Evolutionary conservation across 176 grass and related monocot species (phyloP).

Genomic region (Oryza australiensis): DNA sequence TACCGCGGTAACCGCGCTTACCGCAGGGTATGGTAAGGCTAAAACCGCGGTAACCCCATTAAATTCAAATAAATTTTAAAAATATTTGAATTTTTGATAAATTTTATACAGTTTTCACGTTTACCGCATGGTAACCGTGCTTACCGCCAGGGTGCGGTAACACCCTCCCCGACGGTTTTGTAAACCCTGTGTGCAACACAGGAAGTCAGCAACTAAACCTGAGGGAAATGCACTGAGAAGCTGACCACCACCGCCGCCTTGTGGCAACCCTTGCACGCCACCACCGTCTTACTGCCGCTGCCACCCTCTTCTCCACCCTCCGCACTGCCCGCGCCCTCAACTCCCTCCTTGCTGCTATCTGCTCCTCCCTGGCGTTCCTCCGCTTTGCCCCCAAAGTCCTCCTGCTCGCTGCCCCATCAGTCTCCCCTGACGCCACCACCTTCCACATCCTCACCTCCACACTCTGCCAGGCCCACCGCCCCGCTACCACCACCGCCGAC

Average conservation of each 20-base stretch:
- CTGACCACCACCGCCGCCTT: background rate
- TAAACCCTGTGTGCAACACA: slow-evolving; percentile 74
- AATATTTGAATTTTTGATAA: too few relatives aligned
- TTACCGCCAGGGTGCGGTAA: too few relatives aligned
- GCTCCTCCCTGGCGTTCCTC: background rate
- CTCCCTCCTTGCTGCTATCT: slow-evolving; percentile 27
- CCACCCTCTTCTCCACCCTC: slow-evolving; percentile 17
- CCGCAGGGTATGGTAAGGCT: too few relatives aligned
- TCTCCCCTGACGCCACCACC: slow-evolving; percentile 16
- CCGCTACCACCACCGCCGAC: slow-evolving; percentile 19
- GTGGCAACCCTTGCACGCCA: slow-evolving; percentile 26
- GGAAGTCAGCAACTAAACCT: background rate
- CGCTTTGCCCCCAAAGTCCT: slow-evolving; percentile 7
- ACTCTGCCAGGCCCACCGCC: slow-evolving; percentile 23
- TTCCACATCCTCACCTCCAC: slow-evolving; percentile 39
- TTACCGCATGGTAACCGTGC: too few relatives aligned
- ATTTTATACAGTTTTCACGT: too few relatives aligned
- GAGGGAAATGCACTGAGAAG: background rate
- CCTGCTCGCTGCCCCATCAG: slow-evolving; percentile 30
- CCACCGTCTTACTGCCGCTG: slow-evolving; percentile 23
- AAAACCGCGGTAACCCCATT: too few relatives aligned
- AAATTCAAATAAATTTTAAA: too few relatives aligned
- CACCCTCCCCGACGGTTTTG: too few relatives aligned
- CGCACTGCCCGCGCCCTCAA: slow-evolving; percentile 31
- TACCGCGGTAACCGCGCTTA: too few relatives aligned